phyloP scores from a whole-genome alignment of 164 flowering plant species.

The Sextonia rubra region DNA sequence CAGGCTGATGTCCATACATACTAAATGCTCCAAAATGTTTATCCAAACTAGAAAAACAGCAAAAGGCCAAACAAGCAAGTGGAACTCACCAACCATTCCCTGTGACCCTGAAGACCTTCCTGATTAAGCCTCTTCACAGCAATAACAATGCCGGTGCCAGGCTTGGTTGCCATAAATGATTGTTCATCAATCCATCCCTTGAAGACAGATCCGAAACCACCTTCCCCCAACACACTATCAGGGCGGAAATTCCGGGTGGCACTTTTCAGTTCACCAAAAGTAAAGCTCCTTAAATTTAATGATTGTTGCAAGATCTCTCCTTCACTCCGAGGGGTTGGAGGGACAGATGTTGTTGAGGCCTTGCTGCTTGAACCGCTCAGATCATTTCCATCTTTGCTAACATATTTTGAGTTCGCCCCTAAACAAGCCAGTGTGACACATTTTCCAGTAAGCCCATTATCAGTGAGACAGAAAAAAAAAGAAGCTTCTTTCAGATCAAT shows the following conservation, averaged over 20 bases:
- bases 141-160: conserved; percentile 68
- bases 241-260: conserved; percentile 89
- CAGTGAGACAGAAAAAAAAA: too few species aligned
- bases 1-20: not conserved
- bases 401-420: conserved; percentile 36
- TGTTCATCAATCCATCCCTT: conserved; percentile 88
- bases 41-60: not conserved
- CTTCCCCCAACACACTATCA: conserved; percentile 88
- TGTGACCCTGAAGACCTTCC: conserved; percentile 77
- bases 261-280: conserved; percentile 51
- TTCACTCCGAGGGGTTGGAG: conserved; percentile 53
- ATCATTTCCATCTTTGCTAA: conserved; percentile 32
- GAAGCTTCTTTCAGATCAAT: too few species aligned
- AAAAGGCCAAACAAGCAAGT: not conserved
- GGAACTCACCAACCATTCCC: conserved; percentile 81
- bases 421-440: not conserved
- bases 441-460: not conserved
- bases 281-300: conserved; percentile 55
- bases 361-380: conserved; percentile 38
- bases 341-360: conserved; percentile 24
- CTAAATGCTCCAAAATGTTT: not conserved
- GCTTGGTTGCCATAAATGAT: conserved; percentile 49
- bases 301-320: conserved; percentile 66
- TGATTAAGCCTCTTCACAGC: conserved; percentile 79
- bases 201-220: conserved; percentile 85